Conservation (phyloP, 108 stramenopile genomes). For the Skeletonema costatum region DNA sequence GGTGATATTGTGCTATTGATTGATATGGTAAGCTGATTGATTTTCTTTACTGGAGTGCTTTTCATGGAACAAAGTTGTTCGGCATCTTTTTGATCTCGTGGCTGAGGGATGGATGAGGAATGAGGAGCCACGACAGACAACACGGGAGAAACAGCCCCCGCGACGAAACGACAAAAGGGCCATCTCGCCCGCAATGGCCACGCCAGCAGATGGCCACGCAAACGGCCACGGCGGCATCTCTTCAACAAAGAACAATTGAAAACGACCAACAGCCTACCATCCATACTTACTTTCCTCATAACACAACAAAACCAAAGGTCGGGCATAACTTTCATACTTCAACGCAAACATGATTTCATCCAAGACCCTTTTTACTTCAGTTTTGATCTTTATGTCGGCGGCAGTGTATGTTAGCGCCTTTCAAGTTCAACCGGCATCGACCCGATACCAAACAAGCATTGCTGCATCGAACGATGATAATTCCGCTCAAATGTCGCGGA, state of each 20-base stretch:
- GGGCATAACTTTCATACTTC: no score
- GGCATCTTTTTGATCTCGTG: neutral
- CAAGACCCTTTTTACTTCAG: neutral
- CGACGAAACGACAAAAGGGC: no score
- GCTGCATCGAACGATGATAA: neutral
- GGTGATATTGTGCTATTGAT: conserved; percentile 9
- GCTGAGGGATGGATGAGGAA: no score
- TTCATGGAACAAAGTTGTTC: neutral
- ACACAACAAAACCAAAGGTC: no score
- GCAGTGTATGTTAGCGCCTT: conserved; percentile 7
- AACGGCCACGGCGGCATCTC: no score
- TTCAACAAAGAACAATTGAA: no score
- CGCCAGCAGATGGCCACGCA: no score
- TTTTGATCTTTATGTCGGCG: neutral
- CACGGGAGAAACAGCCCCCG: no score
- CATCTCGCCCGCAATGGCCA: no score
- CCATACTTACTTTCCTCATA: no score
- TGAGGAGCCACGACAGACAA: no score
- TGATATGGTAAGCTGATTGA: neutral
- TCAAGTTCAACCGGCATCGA: conserved; percentile 9
- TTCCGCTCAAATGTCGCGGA: neutral
- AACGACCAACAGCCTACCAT: no score
- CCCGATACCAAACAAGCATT: conserved; percentile 7
- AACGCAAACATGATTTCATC: conserved; percentile 17
- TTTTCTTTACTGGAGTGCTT: neutral